Evolutionary conservation across 768 basidiomycete genomes (phyloP), one percentile per base, ranked within the genome.

Genomic region (Naematelia aurantialba): DNA sequence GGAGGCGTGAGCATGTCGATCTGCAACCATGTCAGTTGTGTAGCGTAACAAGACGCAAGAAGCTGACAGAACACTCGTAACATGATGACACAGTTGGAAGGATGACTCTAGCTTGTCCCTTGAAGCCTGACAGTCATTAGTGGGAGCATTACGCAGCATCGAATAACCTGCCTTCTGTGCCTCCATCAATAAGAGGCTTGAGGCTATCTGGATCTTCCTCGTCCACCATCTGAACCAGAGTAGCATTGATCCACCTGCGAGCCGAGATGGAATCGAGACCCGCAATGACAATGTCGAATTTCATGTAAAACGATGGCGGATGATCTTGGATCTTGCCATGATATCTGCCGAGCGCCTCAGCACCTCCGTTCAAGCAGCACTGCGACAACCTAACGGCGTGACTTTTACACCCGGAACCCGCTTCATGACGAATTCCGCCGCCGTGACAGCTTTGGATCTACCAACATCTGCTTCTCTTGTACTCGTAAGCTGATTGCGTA

Each of bases 281-380:
- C 69, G 94, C 97, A 61, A 99, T 92, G 67, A 99, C 85, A 50
- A 99, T 83, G 76, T 93, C 90, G 80, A 99, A 99, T 78, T 94
- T 89, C 83, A 89, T 81, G 79, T 98, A 99, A 72, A 94, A 98
- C 39, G 87, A 86, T 56, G 91, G 89, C 62, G 82, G 89, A 75
- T 98, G 97, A 79, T 98, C 96, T 78, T 99, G 96, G 61, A 99
- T 99, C 80, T 94, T 98, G 58, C 91, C 91, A 79, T 86, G 89
- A 75, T 93, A 93, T 29, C 93, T 98, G 31, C 17, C 34, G n/a
- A 55, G 44, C 53, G 45, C 25, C 12, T 11, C 17, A 31, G 14
- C 14, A 47, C 47, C 48, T 13, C 11, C 17, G 46, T 12, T 19
- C 49, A 25, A 45, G 29, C 21, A 55, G 44, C 12, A 61, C 39